Evolutionary conservation across 2,329 filamentous ascomycete genomes (phyloP).

Genomic region (Paracorniculantispora psalliotae): DNA sequence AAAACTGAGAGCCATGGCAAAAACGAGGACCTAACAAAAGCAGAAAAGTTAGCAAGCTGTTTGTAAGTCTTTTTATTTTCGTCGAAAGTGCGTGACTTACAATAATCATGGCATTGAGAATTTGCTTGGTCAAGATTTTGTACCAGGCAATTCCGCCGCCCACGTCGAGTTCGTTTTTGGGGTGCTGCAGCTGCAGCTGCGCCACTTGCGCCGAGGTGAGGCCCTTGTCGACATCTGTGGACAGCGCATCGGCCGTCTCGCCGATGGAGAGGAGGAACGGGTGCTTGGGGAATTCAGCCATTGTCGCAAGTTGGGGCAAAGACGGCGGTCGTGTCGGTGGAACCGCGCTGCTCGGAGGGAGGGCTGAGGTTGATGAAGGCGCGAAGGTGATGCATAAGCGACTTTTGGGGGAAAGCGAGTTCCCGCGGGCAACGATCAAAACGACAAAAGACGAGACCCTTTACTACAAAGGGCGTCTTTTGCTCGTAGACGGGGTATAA

Average conservation of each 20-base stretch:
- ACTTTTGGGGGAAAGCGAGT: background rate
- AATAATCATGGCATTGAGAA: conserved; percentile 74
- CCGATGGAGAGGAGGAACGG: conserved; percentile 57
- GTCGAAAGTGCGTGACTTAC: no score
- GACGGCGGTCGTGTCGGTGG: conserved; percentile 1
- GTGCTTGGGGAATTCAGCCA: conserved; percentile 46
- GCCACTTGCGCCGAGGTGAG: conserved; percentile 56
- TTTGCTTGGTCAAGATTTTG: conserved; percentile 67
- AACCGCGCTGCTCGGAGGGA: conserved; percentile 17
- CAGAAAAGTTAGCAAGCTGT: background rate
- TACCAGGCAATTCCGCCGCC: conserved; percentile 62
- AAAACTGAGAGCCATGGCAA: conserved; percentile 70
- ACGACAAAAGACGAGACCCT: background rate
- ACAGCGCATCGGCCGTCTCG: conserved; percentile 58
- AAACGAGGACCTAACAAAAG: conserved; percentile 58
- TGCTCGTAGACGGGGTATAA: background rate
- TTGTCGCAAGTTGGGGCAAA: conserved; percentile 19
- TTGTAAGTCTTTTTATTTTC: no score
- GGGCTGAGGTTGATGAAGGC: conserved; percentile 14
- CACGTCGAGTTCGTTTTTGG: conserved; percentile 66
- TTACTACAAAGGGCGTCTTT: background rate
- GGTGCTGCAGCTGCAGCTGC: conserved; percentile 54
- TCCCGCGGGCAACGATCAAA: background rate
- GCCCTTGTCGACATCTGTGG: conserved; percentile 62
- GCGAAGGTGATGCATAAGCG: conserved; percentile 20